Evolutionary conservation across 441 rosid species (phyloP).

Genomic region (Eutrema salsugineum): DNA sequence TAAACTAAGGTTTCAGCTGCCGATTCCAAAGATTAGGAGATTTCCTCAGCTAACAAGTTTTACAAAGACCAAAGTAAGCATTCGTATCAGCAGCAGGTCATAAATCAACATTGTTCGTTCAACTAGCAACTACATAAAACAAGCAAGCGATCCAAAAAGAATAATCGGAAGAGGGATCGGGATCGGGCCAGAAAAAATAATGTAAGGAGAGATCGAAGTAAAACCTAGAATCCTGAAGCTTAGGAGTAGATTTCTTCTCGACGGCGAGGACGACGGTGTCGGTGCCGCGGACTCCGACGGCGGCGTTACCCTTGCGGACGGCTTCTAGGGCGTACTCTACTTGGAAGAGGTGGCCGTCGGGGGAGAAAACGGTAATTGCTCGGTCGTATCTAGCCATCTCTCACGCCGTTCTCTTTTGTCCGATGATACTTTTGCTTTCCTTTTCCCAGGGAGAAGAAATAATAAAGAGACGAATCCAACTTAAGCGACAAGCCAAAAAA

Average conservation of each 20-base stretch:
- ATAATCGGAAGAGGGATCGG: neutral
- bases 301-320: constrained; percentile 95
- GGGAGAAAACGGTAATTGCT: constrained; percentile 90
- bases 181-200: neutral
- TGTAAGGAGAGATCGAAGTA: neutral
- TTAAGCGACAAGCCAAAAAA: neutral
- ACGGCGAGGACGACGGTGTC: constrained; percentile 88
- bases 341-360: constrained; percentile 86
- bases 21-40: neutral
- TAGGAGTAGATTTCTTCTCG: constrained; percentile 89
- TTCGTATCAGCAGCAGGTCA: neutral
- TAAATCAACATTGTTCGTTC: neutral
- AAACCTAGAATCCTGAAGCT: constrained; percentile 87
- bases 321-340: constrained; percentile 97
- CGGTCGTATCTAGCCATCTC: constrained; percentile 86
- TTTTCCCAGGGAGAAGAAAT: neutral
- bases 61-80: neutral
- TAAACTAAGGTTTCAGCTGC: constrained; percentile 1
- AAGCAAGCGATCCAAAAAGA: neutral
- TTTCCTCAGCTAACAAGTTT: neutral
- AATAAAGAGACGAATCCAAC: neutral
- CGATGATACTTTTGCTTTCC: neutral
- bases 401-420: neutral
- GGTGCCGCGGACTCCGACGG: constrained; percentile 89
- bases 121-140: neutral